Base-by-base conservation (phyloP, 176 grass and related monocot species). In the Triticum timopheevii region DNA sequence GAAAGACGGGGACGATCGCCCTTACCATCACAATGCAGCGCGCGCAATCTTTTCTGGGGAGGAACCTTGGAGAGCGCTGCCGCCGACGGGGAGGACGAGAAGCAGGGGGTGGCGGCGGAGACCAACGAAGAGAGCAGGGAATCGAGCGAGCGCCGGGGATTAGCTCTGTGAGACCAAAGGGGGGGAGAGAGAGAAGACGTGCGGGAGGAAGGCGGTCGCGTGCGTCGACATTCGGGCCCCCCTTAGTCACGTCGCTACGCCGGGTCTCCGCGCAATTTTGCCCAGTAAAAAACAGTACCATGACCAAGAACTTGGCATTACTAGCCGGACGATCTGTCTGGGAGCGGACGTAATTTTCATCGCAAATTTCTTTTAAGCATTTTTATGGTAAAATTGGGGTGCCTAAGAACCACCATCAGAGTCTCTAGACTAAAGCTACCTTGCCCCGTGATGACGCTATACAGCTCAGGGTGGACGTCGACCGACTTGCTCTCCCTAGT, bases 21-120 rank as follows among this genome's bases (percentile, higher is more conserved):
- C 35, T 80, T 80, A 80, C 78, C 78, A 65, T 17, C 23, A 8
- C 35, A 80, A 80, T 80, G 78, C 36, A 39, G 19, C 35, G 34
- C 24, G 78, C 78, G 36, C 35, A n/a, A 39, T 28, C 35, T 79
- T 79, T 20, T 76, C 31, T 16, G 73, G 45, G 58, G 12, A 38
- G 22, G 56, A 39, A 24, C 33, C 56, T 65, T 10, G 36, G 78
- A 65, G 77, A 3, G 6, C 50, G 50, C 19, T 22, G 77, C 7
- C 77, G 56, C 31, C 56, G 77, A 13, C 54, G 54, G 22, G 6
- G 78, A 80, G 61, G 35, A 8, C 20, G 77, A 63, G 35, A 25
- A 2, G 54, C 30, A 19, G 10, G 30, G 11, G 28, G 20, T 2
- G 23, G 13, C 61, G 23, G 76, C 13, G 34, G 56, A 20, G 36